Evolutionary conservation across 2,329 filamentous ascomycete species (phyloP).

Genomic region (Botryotinia narcissicola): DNA sequence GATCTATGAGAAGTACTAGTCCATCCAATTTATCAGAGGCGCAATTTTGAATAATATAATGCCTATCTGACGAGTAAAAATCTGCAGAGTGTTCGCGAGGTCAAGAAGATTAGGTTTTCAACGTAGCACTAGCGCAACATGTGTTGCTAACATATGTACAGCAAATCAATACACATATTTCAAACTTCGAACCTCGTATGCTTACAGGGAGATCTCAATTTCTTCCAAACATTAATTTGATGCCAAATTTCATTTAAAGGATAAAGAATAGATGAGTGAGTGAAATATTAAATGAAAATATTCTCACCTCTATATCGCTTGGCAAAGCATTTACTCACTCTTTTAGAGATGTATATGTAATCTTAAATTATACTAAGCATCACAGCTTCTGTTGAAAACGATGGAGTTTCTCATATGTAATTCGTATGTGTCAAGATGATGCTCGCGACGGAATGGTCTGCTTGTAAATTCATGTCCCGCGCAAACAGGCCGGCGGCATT

Average conservation of each 20-base stretch:
- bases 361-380: background rate
- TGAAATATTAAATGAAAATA: background rate
- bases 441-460: background rate
- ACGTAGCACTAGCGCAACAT: too few species aligned
- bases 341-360: background rate
- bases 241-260: rapidly evolving
- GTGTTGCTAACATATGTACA: too few species aligned
- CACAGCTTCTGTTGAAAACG: background rate
- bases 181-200: too few species aligned
- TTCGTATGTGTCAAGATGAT: background rate
- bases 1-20: too few species aligned
- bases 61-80: too few species aligned
- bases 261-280: background rate
- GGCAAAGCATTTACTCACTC: background rate
- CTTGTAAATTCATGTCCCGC: background rate
- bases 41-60: too few species aligned
- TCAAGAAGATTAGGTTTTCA: too few species aligned
- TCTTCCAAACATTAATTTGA: background rate
- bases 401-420: background rate
- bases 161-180: too few species aligned
- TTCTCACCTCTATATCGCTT: background rate
- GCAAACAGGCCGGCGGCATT: background rate
- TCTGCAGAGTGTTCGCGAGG: too few species aligned
- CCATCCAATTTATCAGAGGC: too few species aligned
- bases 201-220: background rate